Conservation (phyloP, 2,329 filamentous ascomycete species). For the Aspergillus pseudonomiae region DNA sequence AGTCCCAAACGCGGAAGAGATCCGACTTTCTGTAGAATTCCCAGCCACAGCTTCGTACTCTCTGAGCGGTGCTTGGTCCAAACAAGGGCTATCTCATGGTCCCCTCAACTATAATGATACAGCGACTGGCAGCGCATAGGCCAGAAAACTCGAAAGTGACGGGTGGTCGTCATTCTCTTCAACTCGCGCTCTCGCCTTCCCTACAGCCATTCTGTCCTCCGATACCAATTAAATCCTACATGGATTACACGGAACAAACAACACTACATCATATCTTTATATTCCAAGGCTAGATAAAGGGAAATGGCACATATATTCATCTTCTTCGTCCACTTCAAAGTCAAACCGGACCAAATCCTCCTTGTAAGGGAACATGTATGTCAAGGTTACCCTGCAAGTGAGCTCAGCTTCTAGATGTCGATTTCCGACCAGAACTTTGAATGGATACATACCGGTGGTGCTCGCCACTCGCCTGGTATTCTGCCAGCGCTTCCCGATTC, state of each 20-base stretch:
- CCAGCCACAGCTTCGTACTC: not conserved
- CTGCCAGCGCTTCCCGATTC: constrained; percentile 48
- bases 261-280: not conserved
- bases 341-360: constrained; percentile 59
- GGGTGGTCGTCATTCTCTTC: not conserved
- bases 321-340: constrained; percentile 49
- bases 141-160: not conserved
- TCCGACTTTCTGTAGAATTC: not conserved
- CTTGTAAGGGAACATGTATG: constrained; percentile 56
- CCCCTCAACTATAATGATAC: not conserved
- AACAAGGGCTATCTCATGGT: not conserved
- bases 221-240: not conserved
- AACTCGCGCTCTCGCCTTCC: not conserved
- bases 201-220: not conserved
- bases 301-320: constrained; percentile 35
- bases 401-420: not conserved
- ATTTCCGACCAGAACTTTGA: too few species aligned
- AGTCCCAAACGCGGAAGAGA: not conserved
- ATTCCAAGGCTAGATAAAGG: not conserved
- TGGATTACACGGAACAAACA: not conserved
- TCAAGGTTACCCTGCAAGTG: constrained; percentile 51
- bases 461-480: constrained; percentile 57
- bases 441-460: constrained; percentile 49
- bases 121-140: not conserved
- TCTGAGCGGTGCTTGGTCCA: not conserved